Percentiles rank a stretch among this genome's conserved stretches.
phyloP scores from a whole-genome alignment of 129 eudicot genomes.

The Flaveria sonorensis region DNA sequence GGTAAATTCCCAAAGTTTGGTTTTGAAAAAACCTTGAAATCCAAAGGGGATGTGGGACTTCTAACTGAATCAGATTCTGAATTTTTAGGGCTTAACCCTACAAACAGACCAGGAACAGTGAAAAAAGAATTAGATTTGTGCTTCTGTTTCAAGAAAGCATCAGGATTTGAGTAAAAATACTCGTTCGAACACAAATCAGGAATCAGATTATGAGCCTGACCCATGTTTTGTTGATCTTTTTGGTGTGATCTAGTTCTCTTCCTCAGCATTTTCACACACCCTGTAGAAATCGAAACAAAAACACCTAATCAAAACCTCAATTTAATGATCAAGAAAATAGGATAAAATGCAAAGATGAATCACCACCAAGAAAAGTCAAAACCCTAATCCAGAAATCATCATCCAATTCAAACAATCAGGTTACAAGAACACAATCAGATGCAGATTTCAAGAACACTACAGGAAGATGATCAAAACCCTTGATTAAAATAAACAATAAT shows the following conservation, averaged over 20 bases:
- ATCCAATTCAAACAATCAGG: conserved; percentile 9
- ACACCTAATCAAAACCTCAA: neutral
- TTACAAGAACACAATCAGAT: conserved; percentile 23
- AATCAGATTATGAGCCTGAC: conserved; percentile 50
- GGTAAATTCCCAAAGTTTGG: conserved; percentile 62
- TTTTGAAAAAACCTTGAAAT: conserved; percentile 70
- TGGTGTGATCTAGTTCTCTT: conserved; percentile 85
- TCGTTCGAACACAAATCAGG: conserved; percentile 52
- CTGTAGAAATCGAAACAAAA: conserved; percentile 18
- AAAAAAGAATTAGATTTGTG: conserved; percentile 69
- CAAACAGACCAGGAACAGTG: conserved; percentile 72
- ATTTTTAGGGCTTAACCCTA: conserved; percentile 67
- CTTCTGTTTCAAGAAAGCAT: conserved; percentile 56
- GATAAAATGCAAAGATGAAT: conserved; percentile 17
- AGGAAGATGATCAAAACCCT: conserved; percentile 21
- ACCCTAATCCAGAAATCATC: conserved; percentile 34
- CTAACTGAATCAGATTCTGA: conserved; percentile 81
- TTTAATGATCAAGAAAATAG: conserved; percentile 9
- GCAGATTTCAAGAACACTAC: conserved; percentile 19
- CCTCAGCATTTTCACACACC: conserved; percentile 69
- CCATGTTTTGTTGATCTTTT: conserved; percentile 66
- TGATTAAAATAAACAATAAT: conserved; percentile 12
- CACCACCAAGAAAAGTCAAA: conserved; percentile 10
- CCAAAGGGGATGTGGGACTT: conserved; percentile 97
- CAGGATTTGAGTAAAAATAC: conserved; percentile 48